phyloP scores from a whole-genome alignment of 1,139 yeast species.

The Suhomyces bokatorum region DNA sequence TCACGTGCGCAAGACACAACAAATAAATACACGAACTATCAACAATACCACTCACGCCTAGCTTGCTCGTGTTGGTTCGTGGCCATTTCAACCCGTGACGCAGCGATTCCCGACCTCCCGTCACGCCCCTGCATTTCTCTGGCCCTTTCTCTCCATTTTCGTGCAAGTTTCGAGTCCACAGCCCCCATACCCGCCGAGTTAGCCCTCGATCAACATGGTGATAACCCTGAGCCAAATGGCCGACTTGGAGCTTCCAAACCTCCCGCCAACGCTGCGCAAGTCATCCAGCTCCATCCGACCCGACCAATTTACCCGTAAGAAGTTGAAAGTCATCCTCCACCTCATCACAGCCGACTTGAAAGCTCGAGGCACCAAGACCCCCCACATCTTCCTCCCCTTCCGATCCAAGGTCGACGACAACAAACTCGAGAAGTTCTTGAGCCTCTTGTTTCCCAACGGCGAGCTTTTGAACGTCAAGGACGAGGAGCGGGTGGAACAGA shows the following conservation, averaged over 20 bases:
- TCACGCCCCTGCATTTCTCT: not conserved
- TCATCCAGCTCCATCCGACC: conserved; percentile 15
- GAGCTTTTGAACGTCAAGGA: conserved; percentile 32
- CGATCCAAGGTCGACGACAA: conserved; percentile 63
- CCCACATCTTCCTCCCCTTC: conserved; percentile 68
- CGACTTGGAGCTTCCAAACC: conserved; percentile 20
- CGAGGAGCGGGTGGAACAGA: conserved; percentile 32
- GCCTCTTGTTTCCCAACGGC: conserved; percentile 55
- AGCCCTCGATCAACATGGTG: conserved; percentile 6
- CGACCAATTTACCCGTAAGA: conserved; percentile 60
- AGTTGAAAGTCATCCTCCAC: conserved; percentile 64
- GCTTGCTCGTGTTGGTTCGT: conserved; percentile 2
- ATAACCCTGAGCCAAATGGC: conserved; percentile 8
- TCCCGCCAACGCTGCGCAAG: conserved; percentile 14
- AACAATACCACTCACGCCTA: not conserved
- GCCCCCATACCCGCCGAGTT: not conserved
- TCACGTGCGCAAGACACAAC: conserved; percentile 3
- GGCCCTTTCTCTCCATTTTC: not conserved
- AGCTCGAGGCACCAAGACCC: conserved; percentile 54
- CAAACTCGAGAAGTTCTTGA: conserved; percentile 53
- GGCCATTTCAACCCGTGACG: not conserved
- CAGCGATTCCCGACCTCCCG: not conserved
- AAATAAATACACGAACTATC: conserved; percentile 9
- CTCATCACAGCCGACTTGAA: conserved; percentile 66
- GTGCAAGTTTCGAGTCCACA: not conserved